Base-by-base conservation (phyloP, 2,329 filamentous ascomycete genomes). In the Annulohypoxylon truncatum region DNA sequence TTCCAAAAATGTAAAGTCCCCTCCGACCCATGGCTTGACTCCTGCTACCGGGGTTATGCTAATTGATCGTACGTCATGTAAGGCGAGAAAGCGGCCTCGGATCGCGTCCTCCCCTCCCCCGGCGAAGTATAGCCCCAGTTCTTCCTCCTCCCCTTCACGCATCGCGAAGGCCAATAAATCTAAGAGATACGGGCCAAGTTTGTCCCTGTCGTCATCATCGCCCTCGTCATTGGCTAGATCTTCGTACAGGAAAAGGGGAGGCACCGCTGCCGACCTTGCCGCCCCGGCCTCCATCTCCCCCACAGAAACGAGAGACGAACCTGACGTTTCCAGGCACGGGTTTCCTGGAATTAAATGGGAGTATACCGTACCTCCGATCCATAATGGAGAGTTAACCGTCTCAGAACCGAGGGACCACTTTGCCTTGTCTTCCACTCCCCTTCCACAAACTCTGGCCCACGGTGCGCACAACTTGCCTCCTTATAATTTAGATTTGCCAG, bases 61-160 rank as follows among this genome's bases (percentile, higher is more conserved):
- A 62, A 66, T 66, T 67, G 58, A 65, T n/a, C 54, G 38, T 35
- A 54, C 65, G 48, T 68, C 61, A 67, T 67, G 65, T 62, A 70
- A 67, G 55, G 54, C 61, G 46, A 67, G 59, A 60, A 70, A 68
- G 59, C 61, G 66, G 51, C 38, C 48, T 54, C 64, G 65, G 68
- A 52, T 55, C 64, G 46, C 47, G 50, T 63, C 61, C 47, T 42
- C 46, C 35, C 53, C 47, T 55, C 40, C 66, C 28, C 48, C 51
- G 24, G 35, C 63, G 42, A 56, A 53, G 51, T 64, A 60, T 55
- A 52, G 38, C 42, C 60, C 63, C 31, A 60, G 59, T 61, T 26
- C 50, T 50, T 28, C 59, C 26, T 53, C 51, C 33, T 29, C 59
- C 44, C 13, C 55, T 52, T 56, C 63, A 20, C 53, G 61, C n/a